Base-by-base conservation (phyloP, 352 stramenopile species). In the Proteromonas lacertae region DNA sequence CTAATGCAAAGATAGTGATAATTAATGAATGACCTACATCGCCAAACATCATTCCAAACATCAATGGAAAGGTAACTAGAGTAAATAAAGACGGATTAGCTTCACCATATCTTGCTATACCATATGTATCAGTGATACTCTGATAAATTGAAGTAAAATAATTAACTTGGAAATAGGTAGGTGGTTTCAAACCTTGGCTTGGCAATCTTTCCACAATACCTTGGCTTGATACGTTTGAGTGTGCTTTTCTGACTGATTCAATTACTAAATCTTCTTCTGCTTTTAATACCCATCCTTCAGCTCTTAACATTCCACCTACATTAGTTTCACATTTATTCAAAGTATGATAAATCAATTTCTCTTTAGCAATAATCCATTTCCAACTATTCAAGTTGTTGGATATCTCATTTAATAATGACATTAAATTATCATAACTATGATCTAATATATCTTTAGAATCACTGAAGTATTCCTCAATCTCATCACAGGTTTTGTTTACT, bases 41-140 rank as follows among this genome's bases (percentile, higher is more conserved):
- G 41, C 86, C 86, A 53, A 93, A 97, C 86, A 97, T 97, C 48
- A 97, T 78, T 40, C 83, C 86, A 47, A 96, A 97, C 14, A 95
- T 59, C 55, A 97, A 96, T 36, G 86, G 86, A 56, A 97, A 97
- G 29, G 81, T 95, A n/a, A 90, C 76, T 9, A 80, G 74, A 17
- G 83, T 93, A 52, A 95, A 96, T 28, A 96, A 60, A 12, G 84
- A 87, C 25, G 84, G 84, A 48, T 97, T 97, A 44, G 84, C 73
- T 59, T 97, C 84, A 35, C 77, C 71, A 66, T 97, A 97, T 19
- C 81, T 64, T 36, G 84, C 78, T 36, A 90, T 80, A 46, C 86
- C 83, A 48, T 96, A 97, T 13, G 86, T 96, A 47, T 98, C 83
- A 28, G 96, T 82, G 49, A 98, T 93, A 40, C 72, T 55, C 54